Evolutionary conservation across 2,329 filamentous ascomycete genomes (phyloP), one percentile per base, ranked within the genome.

Genomic region (Davidsoniella neocaledoniae): DNA sequence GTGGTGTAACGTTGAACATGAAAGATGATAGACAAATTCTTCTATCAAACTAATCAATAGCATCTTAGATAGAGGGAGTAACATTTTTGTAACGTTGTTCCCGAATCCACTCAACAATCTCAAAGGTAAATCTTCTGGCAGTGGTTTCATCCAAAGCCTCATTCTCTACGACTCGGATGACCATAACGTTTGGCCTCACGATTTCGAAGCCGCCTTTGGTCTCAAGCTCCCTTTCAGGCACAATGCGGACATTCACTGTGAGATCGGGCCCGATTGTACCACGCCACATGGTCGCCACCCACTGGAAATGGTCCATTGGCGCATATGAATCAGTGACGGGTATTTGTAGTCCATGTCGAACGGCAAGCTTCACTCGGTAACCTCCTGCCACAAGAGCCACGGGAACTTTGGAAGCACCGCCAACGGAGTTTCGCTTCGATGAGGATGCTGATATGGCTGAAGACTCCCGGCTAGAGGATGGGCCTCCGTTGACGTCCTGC

Each of bases 261-360:
- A 90, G 66, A 62, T 96, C 90, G 0, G 90, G 79, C 0, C 83
- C 86, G 1, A 88, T 73, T 49, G 85, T 83, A 8, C 86, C 86
- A 8, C 88, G 79, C 90, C 90, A 96, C 19, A 95, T 74, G 41
- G 84, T 90, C 36, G 90, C 90, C 70, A 91, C 86, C 90, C 90
- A 96, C 63, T 93, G 84, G 87, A 90, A 96, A 66, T 96, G 90
- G 58, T 94, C 87, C n/a, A 83, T 73, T 0, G 84, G 79, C 14
- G 78, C 75, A 62, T 93, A 94, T 5, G 73, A 71, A 60, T 94
- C 87, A 16, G 72, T 68, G 56, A 93, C 86, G 1, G 83, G 81
- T 41, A 88, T 78, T 12, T 72, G 69, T 49, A 76, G 77, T 1
- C 87, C 83, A 61, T 82, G 90, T 44, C 72, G 69, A 61, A 95